Conservation (phyloP, 2,329 filamentous ascomycete genomes). For the Rutstroemia sp. region DNA sequence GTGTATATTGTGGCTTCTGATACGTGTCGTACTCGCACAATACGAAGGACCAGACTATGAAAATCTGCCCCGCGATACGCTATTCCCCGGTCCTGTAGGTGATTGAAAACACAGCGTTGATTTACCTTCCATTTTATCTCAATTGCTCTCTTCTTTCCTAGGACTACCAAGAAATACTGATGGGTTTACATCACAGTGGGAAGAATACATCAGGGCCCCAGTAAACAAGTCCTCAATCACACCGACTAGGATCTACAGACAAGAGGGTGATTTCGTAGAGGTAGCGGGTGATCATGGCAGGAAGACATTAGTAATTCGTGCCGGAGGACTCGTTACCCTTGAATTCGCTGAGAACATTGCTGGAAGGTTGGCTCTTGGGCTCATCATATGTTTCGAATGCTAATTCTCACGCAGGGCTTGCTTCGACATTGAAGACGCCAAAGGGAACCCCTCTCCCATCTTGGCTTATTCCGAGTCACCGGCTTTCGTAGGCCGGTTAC, state of each 20-base stretch:
- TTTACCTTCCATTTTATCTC: neutral
- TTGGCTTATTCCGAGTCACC: slow-evolving; percentile 33
- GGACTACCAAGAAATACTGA: neutral
- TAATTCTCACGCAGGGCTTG: slow-evolving; percentile 27
- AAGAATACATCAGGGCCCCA: slow-evolving; percentile 32
- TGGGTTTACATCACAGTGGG: slow-evolving; percentile 23
- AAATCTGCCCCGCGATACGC: slow-evolving; percentile 26
- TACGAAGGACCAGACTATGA: slow-evolving; percentile 19
- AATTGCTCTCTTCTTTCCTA: neutral
- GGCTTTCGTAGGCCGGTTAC: slow-evolving; percentile 29
- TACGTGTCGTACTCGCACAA: neutral
- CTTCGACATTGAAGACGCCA: slow-evolving; percentile 27
- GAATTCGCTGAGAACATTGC: slow-evolving; percentile 36
- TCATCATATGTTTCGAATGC: neutral
- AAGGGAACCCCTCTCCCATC: slow-evolving; percentile 28
- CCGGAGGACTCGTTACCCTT: slow-evolving; percentile 32
- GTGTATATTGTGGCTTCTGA: too few species aligned
- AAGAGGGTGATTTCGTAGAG: slow-evolving; percentile 29
- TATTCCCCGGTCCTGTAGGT: slow-evolving; percentile 31
- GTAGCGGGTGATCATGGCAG: slow-evolving; percentile 6
- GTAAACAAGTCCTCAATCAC: slow-evolving; percentile 30
- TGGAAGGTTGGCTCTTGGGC: slow-evolving; percentile 29
- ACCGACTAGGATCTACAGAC: slow-evolving; percentile 30
- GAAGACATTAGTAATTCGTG: slow-evolving; percentile 13
- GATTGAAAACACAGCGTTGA: too few species aligned